Conservation (phyloP, 139 green algal species). For the Trebouxia sp. region DNA sequence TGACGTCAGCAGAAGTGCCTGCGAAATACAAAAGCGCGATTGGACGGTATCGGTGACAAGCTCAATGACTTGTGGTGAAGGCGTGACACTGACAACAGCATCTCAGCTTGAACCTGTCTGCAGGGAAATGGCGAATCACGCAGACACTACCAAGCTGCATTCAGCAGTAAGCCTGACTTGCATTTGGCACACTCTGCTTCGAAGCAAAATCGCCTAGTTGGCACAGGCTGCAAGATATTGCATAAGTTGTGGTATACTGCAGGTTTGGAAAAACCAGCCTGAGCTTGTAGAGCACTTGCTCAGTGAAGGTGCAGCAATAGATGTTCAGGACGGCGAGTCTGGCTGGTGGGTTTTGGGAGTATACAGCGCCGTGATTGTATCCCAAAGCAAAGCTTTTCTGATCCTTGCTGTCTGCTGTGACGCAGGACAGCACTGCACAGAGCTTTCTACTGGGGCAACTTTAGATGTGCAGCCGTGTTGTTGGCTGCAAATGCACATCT, state of each 20-base stretch:
- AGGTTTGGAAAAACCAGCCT: constrained; percentile 70
- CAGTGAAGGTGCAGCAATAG: constrained; percentile 43
- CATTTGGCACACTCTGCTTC: too few species aligned
- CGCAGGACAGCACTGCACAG: constrained; percentile 80
- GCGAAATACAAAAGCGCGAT: neutral
- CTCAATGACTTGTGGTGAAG: too few species aligned
- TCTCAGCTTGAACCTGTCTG: too few species aligned
- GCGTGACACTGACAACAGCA: too few species aligned
- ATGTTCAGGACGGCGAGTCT: constrained; percentile 65
- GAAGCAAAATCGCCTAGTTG: neutral
- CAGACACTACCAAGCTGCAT: neutral
- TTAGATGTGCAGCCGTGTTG: constrained; percentile 66
- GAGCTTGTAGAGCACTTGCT: constrained; percentile 57
- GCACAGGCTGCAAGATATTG: neutral
- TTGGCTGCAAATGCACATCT: constrained; percentile 45
- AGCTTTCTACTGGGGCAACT: constrained; percentile 86
- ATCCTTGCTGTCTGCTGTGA: neutral
- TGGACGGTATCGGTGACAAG: neutral
- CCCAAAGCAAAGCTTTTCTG: neutral
- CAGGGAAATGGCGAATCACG: neutral
- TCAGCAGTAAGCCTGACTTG: neutral
- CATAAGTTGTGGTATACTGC: constrained; percentile 15
- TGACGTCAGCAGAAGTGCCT: neutral
- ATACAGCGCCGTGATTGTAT: neutral
- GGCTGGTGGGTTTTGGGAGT: constrained; percentile 60